Base-by-base conservation (phyloP, 176 grass and related monocot genomes). In the Alopecurus myosuroides region DNA sequence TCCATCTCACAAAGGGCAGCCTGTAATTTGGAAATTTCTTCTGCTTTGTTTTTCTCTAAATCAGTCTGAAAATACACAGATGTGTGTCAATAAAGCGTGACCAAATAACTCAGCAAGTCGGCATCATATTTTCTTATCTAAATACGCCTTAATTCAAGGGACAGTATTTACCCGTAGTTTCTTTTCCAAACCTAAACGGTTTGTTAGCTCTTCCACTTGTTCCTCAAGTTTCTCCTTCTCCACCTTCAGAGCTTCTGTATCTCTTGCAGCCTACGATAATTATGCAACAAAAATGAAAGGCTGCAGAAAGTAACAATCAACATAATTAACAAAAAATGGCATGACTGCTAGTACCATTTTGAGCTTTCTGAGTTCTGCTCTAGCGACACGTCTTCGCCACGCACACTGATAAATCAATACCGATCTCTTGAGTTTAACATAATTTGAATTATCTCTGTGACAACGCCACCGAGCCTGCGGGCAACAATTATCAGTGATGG, bases 381-480 rank as follows among this genome's bases (percentile, higher is more conserved):
- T 94, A 80, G 92, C 90, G 57, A 91, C 31, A n/a, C 78, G 87
- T 74, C 87, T 74, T 89, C 95, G 86, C 88, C 92, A 92, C 41
- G 79, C 92, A 89, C 92, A 94, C 84, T 98, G 95, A 70, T 82
- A 93, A 86, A 88, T 88, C 77, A 94, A 85, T 48, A 88, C 86
- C 35, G 90, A 81, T 82, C 80, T 93, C 75, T 93, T 94, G 70
- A 91, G 40, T 70, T 66, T 85, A 69, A 83, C 48, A 85, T 91
- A 90, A 80, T 78, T 70, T 46, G 60, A 85, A 76, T 82, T 86
- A 50, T 93, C 79, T 82, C 34, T 88, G 82, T 94, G 84, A 77
- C 88, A 77, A 28, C 87, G 84, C 90, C 92, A 94, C 19, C 62
- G 80, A 86, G 90, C 87, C 95, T 98, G 83, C 44, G 65, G 26